Base-by-base conservation (phyloP, 305 asterid species). In the Fraxinus ornus region DNA sequence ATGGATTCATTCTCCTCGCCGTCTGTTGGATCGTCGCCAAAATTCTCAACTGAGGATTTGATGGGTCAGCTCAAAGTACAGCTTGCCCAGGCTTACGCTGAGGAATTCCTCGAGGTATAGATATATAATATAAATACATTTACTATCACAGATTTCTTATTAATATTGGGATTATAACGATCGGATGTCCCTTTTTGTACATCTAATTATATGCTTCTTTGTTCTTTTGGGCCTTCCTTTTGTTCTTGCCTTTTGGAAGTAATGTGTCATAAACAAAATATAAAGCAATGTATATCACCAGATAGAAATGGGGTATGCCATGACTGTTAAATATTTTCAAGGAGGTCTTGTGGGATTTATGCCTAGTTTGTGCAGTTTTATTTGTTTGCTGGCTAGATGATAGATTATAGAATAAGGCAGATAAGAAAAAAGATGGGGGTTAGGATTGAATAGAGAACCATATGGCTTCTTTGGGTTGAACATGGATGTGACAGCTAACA, bases 1-100 rank as follows among this genome's bases (percentile, higher is more conserved):
- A 94, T 94, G 98, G 98, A 93, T 83, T 85, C 97, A 0, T 93
- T 92, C 88, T 90, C 98, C 7, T 86, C 96, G 35, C 83, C 97
- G 3, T 81, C 96, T 44, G 78, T 86, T 52, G 95, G 93, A 72
- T 84, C 97, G 21, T 77, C 92, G 49, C 77, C 89, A n/a, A 88
- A 90, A 44, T 3, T 83, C 12, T 91, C 95, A n/a, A 6, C 93
- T 17, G 91, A 86, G 8, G 94, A 92, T 8, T 33, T 93, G 41
- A 55, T 55, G 66, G 66, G 26, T 19, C 66, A 55, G 66, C 66
- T 55, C 26, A 55, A 55, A 55, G 66, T 55, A n/a, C 66, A 55
- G 26, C 66, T 55, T 55, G 26, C 66, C 66, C 26, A 55, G 24
- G 66, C 66, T 55, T 55, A 55, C 10, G 66, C 66, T 6, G 66